A percentile compares a stretch with the other conserved stretches of the same genome.
Conservation (phyloP, 2,329 filamentous ascomycete species). For the Aspergillus sp. region DNA sequence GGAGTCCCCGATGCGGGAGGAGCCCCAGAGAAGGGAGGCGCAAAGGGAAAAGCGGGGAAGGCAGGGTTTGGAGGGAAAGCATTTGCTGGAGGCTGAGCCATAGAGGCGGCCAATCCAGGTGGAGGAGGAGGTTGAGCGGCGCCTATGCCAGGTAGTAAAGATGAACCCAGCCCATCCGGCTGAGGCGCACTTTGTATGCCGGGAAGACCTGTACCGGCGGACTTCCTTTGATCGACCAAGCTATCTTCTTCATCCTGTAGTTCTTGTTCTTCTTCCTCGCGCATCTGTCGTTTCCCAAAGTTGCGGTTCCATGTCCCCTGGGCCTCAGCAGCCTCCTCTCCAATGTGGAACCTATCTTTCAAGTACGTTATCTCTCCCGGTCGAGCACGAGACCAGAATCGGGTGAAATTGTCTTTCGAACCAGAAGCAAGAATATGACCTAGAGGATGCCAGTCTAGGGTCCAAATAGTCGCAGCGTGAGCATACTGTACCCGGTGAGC, state of each 20-base stretch:
- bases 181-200: constrained; percentile 56
- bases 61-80: constrained; percentile 31
- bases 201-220: constrained; percentile 55
- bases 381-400: constrained; percentile 90
- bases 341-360: constrained; percentile 93
- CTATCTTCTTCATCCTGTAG: constrained; percentile 91
- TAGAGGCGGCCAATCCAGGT: constrained; percentile 31
- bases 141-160: constrained; percentile 50
- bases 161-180: constrained; percentile 44
- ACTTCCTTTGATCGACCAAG: constrained; percentile 86
- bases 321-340: constrained; percentile 87
- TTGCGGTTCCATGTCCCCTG: constrained; percentile 91
- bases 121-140: constrained; percentile 41
- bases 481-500: constrained; percentile 84
- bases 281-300: constrained; percentile 72
- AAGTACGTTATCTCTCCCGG: constrained; percentile 83
- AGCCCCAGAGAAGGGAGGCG: constrained; percentile 49
- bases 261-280: constrained; percentile 93
- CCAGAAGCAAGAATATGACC: constrained; percentile 94
- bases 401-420: constrained; percentile 92
- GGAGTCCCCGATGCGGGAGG: constrained; percentile 46
- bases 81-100: constrained; percentile 41
- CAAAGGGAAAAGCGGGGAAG: constrained; percentile 39
- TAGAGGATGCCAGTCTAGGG: constrained; percentile 94
- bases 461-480: constrained; percentile 96